Evolutionary conservation across 2,329 filamentous ascomycete genomes (phyloP).

Genomic region (Cadophora malorum): DNA sequence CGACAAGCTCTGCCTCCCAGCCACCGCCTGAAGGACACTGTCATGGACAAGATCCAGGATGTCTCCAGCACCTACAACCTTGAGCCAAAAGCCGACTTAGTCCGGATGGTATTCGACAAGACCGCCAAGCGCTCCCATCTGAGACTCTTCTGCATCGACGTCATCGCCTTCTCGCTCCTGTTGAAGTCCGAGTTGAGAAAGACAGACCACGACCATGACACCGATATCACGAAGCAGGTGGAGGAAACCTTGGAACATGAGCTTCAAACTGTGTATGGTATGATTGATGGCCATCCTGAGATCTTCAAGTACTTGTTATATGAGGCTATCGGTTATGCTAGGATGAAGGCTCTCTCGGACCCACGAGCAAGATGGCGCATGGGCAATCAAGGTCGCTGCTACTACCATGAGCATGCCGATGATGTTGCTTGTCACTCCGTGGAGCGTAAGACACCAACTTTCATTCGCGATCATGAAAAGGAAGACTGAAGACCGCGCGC

Average conservation of each 20-base stretch:
- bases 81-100: neutral
- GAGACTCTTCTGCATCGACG: constrained; percentile 10
- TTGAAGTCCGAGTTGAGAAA: neutral
- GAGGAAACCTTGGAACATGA: neutral
- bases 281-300: neutral
- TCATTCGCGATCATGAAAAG: neutral
- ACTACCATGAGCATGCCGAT: constrained; percentile 5
- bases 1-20: constrained; percentile 2
- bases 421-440: neutral
- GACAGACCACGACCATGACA: neutral
- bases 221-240: neutral
- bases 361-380: neutral
- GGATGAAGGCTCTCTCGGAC: neutral
- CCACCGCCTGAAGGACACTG: neutral
- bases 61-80: constrained; percentile 4
- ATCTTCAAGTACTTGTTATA: constrained; percentile 13
- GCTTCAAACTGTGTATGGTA: neutral
- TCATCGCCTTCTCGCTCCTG: constrained; percentile 6
- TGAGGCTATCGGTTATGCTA: constrained; percentile 1
- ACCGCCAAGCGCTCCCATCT: neutral
- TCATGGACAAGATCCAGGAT: constrained; percentile 24
- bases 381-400: neutral
- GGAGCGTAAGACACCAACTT: neutral
- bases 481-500: neutral
- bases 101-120: neutral